A percentile compares a stretch with the other conserved stretches of the same genome.
Conservation (phyloP, 768 basidiomycete genomes). For the Tylopilus sp. region DNA sequence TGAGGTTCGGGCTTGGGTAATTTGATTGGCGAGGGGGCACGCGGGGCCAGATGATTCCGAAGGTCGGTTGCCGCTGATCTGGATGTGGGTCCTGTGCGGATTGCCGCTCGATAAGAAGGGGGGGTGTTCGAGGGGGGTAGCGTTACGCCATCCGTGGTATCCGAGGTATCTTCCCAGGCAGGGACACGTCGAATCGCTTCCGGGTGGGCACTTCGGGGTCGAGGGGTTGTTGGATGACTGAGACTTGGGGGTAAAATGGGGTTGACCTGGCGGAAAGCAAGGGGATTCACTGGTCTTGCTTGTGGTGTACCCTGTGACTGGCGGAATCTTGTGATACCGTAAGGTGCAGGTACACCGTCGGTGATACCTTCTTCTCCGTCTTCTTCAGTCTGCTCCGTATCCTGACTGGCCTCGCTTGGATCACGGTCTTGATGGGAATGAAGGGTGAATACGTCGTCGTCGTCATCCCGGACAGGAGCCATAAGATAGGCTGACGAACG, state of each 20-base stretch:
- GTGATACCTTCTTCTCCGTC: conserved; percentile 8
- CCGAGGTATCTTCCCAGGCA: conserved; percentile 38
- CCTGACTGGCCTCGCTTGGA: conserved; percentile 19
- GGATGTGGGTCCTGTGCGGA: conserved; percentile 26
- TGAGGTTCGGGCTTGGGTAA: conserved; percentile 22
- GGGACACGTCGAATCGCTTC: conserved; percentile 9
- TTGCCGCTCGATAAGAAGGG: conserved; percentile 48
- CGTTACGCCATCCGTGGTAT: conserved; percentile 33
- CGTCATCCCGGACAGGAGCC: conserved; percentile 33
- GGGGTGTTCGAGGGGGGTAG: conserved; percentile 40
- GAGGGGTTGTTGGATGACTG: conserved; percentile 29
- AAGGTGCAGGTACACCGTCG: conserved; percentile 16
- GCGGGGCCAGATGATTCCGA: conserved; percentile 13
- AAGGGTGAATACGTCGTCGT: conserved; percentile 41
- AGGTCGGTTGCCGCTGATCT: conserved; percentile 10
- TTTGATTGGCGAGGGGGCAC: conserved; percentile 32
- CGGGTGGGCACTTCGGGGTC: conserved; percentile 19
- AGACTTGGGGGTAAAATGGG: conserved; percentile 28
- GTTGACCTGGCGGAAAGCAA: conserved; percentile 15
- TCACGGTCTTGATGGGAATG: conserved; percentile 43
- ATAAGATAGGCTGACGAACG: conserved; percentile 24
- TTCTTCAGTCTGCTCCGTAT: conserved; percentile 15
- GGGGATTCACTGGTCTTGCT: conserved; percentile 7
- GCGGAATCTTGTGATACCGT: conserved; percentile 1
- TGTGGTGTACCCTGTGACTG: conserved; percentile 10